Evolutionary conservation across 345 rosid species (phyloP), one percentile per base, ranked within the genome.

Genomic region (Cardiospermum halicacabum): DNA sequence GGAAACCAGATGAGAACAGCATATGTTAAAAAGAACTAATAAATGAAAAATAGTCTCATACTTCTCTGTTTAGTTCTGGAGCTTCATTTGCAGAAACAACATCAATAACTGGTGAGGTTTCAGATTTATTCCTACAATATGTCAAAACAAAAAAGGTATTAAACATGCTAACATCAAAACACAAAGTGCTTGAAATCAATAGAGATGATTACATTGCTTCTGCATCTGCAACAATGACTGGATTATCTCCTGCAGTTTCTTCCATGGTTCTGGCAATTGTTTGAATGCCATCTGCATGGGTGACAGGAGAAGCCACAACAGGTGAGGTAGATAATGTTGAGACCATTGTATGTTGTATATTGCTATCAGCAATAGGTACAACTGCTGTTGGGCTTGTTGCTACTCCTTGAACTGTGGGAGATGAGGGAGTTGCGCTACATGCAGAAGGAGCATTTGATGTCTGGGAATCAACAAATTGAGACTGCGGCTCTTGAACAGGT

Each of bases 371-470:
- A 70, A 68, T 66, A 65, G 85, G 85, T 15, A 56, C 76, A 39
- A 67, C 81, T 36, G 78, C 69, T 67, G 76, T 75, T 56, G 88
- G 89, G 74, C 85, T 85, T 49, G 84, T 84, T 40, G 78, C 74
- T 70, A 72, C 74, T 69, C 66, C 82, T 42, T 59, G 77, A 65
- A 71, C 68, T 58, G 68, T 37, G 25, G 75, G 61, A 43, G 82
- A 65, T 55, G 84, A 53, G 58, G 73, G 56, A 74, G 83, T 83
- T 45, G 68, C 72, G 63, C 21, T 37, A 40, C 82, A 63, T 50
- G 76, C 49, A 9, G 65, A 36, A 50, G 60, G 62, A 72, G 77
- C 63, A 71, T 69, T 68, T 59, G 58, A 47, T 47, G 56, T 59
- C 31, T 62, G 66, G 77, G 74, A 68, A 47, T 50, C 66, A 26